Evolutionary conservation across 2,329 filamentous ascomycete genomes (phyloP), one percentile per base, ranked within the genome.

Genomic region (Aspergillus cejpii): DNA sequence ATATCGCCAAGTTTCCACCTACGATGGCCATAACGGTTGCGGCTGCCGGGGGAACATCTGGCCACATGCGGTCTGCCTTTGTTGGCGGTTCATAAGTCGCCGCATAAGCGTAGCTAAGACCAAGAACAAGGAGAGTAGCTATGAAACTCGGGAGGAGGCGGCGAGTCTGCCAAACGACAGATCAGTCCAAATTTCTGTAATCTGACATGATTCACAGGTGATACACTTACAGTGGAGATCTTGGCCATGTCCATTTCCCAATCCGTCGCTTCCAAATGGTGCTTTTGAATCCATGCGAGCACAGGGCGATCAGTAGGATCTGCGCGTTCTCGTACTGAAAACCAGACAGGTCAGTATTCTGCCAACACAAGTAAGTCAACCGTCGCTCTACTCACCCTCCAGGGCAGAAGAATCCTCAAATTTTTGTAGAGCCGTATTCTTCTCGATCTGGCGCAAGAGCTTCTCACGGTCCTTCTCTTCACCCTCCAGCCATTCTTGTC

Each of bases 1-100:
- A 77, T n/a, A 78, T 60, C 7, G 65, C 53, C 14, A 72, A 20
- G 49, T 82, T 80, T 31, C 70, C 43, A n/a, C 63, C 67, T 20
- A 80, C 65, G 17, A 83, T 60, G 2, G 64, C 67, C 38, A 67
- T 57, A 8, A 78, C 63, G 3, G 80, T 78, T 5, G 76, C 74
- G 3, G 71, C 69, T 2, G 76, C 70, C 3, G 75, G 74, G 21
- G 74, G 71, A 3, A 71, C 59, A 43, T 71, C 66, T 0, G 74
- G 74, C 59, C 69, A 76, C 23, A 78, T 49, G 17, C 77, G 71
- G 19, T 74, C 71, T 14, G 68, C 61, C 14, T 61, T 66, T 5
- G 68, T 59, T 1, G 76, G 75, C 23, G 74, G 66, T 24, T 68
- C 64, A 57, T 79, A 79, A 42, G 65, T 70, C 44, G 72, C 61